Evolutionary conservation across 108 stramenopile genomes (phyloP), one percentile per base, ranked within the genome.

Genomic region (Skeletonema tropicum): DNA sequence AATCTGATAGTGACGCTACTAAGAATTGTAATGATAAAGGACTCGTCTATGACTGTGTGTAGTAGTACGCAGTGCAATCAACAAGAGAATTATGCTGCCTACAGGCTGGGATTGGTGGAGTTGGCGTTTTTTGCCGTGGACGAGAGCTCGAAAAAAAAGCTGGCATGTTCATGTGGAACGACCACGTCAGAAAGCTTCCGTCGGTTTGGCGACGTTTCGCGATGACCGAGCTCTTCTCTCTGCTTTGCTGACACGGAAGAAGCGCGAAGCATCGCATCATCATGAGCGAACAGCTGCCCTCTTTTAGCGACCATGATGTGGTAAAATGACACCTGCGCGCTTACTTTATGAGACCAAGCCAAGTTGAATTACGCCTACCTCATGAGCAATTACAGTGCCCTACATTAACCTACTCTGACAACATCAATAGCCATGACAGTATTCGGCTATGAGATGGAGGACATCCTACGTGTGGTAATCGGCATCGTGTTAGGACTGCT

Each of bases 401-500:
- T 2, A 29, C 1, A 29, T 29, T 29, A 29, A 35, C 42, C 15
- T 45, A n/a, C 42, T 4, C 42, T 45, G 15, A n/a, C 42, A 45
- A 45, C 42, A 12, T 45, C 26, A 29, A 29, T 45, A 45, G 42
- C 3, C 61, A 62, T 62, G 61, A 33, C 14, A 19, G 7, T 62
- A 62, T 0, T 62, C 61, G 61, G 61, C 12, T 62, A 6, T 19
- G 61, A 62, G 25, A 9, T 62, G 8, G 39, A 62, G 32, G 61
- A 62, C 61, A 63, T 80, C 29, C 61, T 80, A 35, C 79, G 79
- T 52, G 68, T 80, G 60, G 48, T 49, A 10, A 64, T 80, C 7
- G 79, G 79, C 52, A 41, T 80, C n/a, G 30, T 42, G 2, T 62
- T 80, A 55, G 79, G 73, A 11, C 41, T 74, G 55, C 31, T 95